Base-by-base conservation (phyloP, 139 green algal species). In the Chlamydomonas schloesseri region DNA sequence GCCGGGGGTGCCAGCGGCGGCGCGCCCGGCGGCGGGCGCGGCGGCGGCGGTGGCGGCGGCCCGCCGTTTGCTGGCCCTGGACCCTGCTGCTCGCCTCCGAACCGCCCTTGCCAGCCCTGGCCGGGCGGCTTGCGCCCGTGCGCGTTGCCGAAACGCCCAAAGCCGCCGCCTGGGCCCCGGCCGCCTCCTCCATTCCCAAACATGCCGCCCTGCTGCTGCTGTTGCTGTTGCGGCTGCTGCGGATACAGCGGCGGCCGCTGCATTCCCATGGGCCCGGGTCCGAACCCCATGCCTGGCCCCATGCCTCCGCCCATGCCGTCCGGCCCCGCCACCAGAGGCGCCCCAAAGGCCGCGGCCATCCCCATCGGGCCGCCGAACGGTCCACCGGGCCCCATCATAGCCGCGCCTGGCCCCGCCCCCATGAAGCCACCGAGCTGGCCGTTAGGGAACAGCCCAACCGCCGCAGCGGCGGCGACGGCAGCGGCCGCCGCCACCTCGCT, bases 51-150 rank as follows among this genome's bases (percentile, higher is more conserved):
- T 2, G 60, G 60, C 1, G 24, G 24, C 2, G 18, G 18, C 18
- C 60, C 24, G 60, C 60, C 60, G 18, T 60, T 24, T 13, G 55
- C 55, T 24, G 55, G 8, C 55, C 55, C 55, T 11, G 55, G 55
- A 8, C 74, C 74, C 21, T 71, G 57, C 9, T 10, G 47, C 2
- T 82, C 58, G 26, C 28, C 23, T 1, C 75, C 75, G 28, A 55
- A 71, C 14, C 76, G 76, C 58, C 60, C 62, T 28, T 84, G 78
- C 78, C 78, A 84, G 42, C 64, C 78, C 62, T 67, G 78, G 2
- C 62, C 75, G 0, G 75, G 75, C 33, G 75, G 75, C 29, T 28
- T 71, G 20, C 76, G 76, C 15, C 76, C 76, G 28, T 62, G 65
- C 24, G 76, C 60, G 23, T 75, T 42, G 64, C 31, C 34, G 55